Evolutionary conservation across 805 yeast genomes (phyloP), one percentile per base, ranked within the genome.

Genomic region (Helenozyma baotianmanensis): DNA sequence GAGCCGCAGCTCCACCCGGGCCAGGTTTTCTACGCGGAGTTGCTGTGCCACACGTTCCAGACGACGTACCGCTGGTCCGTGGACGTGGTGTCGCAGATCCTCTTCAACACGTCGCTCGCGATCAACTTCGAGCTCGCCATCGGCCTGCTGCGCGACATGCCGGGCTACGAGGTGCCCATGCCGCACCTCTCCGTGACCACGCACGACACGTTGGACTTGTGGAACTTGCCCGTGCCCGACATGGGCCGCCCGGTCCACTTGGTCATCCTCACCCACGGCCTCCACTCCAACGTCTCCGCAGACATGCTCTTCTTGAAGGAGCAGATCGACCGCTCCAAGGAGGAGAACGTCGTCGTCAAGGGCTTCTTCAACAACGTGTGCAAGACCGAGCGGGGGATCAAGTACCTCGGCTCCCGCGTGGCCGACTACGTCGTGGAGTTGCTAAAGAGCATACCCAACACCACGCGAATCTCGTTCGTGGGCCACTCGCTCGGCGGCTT

Each of bases 401-500:
- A 82, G 55, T 85, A 79, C 53, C 58, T 88, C 29, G 98, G 98
- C 2, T 71, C 77, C 35, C 62, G 95, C 23, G 74, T 89, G 16
- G 97, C 87, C 0, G 79, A 80, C 39, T 86, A 71, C 56, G 62
- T 90, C 15, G 68, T 80, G 4, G 79, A 76, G 19, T 61, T 82
- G 29, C 60, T 69, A 13, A 68, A 70, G 21, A 60, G 65, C 33
- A 53, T 57, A 18, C 49, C 48, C 17, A 43, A 55, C 23, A 77
- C 86, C 6, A 56, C 59, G 9, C 77, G 76, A 47, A 76, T 90
- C 4, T 90, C 97, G 2, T 89, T 92, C 49, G 65, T 92, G 14
- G 95, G 92, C 2, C 98, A 92, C 58, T 90, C 97, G 0, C 63
- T 92, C 16, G 98, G 98, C 12, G 98, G 98, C 0, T 74, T 85